These are phyloP conservation scores for Lichtheimia ramosa DNA, from an alignment of 371 early-diverging fungal genomes.

Conservation along the genomic window DNA sequence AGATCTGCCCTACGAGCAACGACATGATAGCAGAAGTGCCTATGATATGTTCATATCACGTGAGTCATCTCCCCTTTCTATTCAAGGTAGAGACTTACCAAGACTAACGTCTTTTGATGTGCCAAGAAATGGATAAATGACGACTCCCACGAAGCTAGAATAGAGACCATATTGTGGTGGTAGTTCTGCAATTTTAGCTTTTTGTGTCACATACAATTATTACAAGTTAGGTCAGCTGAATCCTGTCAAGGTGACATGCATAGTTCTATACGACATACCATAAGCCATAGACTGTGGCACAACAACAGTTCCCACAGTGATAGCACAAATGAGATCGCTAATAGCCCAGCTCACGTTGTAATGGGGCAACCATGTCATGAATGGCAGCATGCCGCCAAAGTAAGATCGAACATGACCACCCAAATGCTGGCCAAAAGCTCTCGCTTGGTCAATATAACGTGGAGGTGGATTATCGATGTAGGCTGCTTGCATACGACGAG, in stretches of 20 bases:
- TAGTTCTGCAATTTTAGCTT: constrained; percentile 79
- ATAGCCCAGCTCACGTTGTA: constrained; percentile 74
- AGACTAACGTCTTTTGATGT: constrained; percentile 89
- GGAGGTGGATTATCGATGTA: constrained; percentile 6
- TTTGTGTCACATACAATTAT: constrained; percentile 7
- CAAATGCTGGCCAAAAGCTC: constrained; percentile 13
- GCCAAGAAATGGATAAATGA: constrained; percentile 78
- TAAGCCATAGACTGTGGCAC: constrained; percentile 87
- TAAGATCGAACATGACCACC: constrained; percentile 14
- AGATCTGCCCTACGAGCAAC: constrained; percentile 64
- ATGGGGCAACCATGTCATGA: constrained; percentile 66
- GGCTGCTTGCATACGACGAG: neutral
- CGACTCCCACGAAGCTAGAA: constrained; percentile 77
- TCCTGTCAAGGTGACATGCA: neutral
- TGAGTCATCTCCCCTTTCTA: too few species aligned
- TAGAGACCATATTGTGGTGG: constrained; percentile 90
- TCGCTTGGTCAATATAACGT: neutral
- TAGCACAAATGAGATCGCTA: constrained; percentile 71
- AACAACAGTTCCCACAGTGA: constrained; percentile 73
- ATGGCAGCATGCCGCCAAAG: constrained; percentile 54
- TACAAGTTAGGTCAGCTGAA: neutral
- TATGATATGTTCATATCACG: constrained; percentile 3
- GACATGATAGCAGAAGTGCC: constrained; percentile 84
- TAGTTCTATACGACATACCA: constrained; percentile 26
- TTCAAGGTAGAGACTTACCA: too few species aligned